Evolutionary conservation across 208 protist species (phyloP).

Genomic region (Acanthamoeba triangularis): DNA sequence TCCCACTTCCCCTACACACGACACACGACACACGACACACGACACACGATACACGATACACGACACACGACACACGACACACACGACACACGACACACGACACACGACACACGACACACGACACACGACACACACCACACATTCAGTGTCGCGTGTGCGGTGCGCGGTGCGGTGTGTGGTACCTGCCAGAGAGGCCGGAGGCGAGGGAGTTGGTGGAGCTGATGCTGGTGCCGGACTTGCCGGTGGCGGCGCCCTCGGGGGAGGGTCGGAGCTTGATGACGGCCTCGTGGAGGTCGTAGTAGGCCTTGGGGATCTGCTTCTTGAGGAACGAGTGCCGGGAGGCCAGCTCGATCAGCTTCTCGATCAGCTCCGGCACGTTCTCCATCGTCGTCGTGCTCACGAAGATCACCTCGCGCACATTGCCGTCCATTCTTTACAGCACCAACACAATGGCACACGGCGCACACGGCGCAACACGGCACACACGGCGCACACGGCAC

Average conservation of each 20-base stretch:
- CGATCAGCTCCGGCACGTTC: constrained; percentile 53
- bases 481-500: neutral
- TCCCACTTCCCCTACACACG: no score
- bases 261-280: constrained; percentile 32
- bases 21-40: no score
- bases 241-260: neutral
- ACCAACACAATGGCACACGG: neutral
- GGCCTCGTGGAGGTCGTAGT: constrained; percentile 41
- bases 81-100: no score
- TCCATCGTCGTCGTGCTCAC: constrained; percentile 62
- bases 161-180: neutral
- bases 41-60: no score
- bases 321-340: constrained; percentile 52
- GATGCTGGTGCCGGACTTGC: neutral
- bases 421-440: constrained; percentile 39
- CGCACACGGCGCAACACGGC: neutral
- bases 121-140: no score
- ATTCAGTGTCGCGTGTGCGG: no score
- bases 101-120: no score
- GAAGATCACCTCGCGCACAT: constrained; percentile 52
- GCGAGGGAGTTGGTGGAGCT: neutral
- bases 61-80: no score
- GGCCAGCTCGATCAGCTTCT: constrained; percentile 32
- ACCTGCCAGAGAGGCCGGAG: neutral
- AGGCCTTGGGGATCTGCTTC: constrained; percentile 69